These are phyloP conservation scores for Rhizophagus clarus DNA, from an alignment of 192 early-diverging fungal species.

Conservation along the genomic window DNA sequence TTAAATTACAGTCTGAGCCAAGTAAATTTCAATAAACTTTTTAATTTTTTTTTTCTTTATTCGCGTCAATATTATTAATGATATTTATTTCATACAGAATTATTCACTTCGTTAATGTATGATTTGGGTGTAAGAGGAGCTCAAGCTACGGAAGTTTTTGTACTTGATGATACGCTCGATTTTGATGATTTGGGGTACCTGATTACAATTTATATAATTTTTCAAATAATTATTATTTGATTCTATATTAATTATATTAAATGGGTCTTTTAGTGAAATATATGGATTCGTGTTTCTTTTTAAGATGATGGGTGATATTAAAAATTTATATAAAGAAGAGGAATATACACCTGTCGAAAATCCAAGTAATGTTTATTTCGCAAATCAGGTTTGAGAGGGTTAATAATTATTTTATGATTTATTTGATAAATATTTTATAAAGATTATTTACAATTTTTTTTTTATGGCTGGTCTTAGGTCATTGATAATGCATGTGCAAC, in stretches of 20 bases:
- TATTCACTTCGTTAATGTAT: constrained; percentile 68
- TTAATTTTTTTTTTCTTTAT: background rate
- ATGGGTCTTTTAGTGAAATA: constrained; percentile 38
- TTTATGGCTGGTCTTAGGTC: constrained; percentile 40
- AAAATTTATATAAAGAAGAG: constrained; percentile 17
- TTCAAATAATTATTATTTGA: no score
- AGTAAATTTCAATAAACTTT: constrained; percentile 31
- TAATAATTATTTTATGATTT: background rate
- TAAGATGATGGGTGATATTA: constrained; percentile 44
- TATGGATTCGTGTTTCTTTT: constrained; percentile 69
- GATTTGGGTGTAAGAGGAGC: constrained; percentile 63
- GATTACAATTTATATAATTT: no score
- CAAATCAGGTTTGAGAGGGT: constrained; percentile 36
- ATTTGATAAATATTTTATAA: constrained; percentile 24
- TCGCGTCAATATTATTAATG: background rate
- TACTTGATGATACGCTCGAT: constrained; percentile 42
- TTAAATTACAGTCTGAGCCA: constrained; percentile 67
- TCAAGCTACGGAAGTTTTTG: constrained; percentile 64
- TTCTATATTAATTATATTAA: no score
- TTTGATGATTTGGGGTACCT: constrained; percentile 39
- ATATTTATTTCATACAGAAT: constrained; percentile 30
- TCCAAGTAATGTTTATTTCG: constrained; percentile 35
- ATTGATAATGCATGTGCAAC: constrained; percentile 74
- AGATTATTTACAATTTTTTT: no score
- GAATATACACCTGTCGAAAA: constrained; percentile 17